These are phyloP conservation scores for Lolium rigidum DNA, from an alignment of 176 grass and related monocot genomes.

Conservation along the genomic window DNA sequence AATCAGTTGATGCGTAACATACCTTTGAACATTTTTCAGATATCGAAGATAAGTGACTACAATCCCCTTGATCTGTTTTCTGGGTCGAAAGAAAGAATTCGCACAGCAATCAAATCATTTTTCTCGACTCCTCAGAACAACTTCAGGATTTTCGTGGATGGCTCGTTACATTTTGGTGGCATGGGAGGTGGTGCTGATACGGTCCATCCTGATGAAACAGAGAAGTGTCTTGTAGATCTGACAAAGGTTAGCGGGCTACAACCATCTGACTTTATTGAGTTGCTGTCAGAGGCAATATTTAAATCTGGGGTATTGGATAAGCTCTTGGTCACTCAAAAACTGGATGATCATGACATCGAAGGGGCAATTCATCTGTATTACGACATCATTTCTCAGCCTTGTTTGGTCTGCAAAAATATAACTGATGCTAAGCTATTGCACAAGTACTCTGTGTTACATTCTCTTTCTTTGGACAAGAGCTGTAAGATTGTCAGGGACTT, in stretches of 20 bases:
- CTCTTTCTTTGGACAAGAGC: conserved; percentile 65
- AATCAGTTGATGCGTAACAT: conserved; percentile 40
- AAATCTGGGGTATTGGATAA: conserved; percentile 63
- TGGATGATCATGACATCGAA: conserved; percentile 92
- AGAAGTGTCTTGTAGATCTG: conserved; percentile 57
- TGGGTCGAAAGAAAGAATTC: conserved; percentile 83
- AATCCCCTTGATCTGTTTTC: conserved; percentile 94
- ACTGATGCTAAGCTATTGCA: conserved; percentile 55
- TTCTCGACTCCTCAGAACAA: conserved; percentile 85
- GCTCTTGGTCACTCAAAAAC: conserved; percentile 79
- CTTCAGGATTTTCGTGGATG: conserved; percentile 85
- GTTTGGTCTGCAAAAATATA: conserved; percentile 66
- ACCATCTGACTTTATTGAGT: conserved; percentile 62
- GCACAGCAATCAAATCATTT: conserved; percentile 67
- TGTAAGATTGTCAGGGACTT: conserved; percentile 78
- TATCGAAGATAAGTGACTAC: conserved; percentile 71
- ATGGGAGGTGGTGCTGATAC: conserved; percentile 69
- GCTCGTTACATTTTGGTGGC: conserved; percentile 74
- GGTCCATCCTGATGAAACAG: conserved; percentile 47
- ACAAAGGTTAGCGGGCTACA: conserved; percentile 59
- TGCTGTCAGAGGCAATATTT: conserved; percentile 68
- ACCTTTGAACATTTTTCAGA: conserved; percentile 65
- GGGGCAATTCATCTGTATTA: conserved; percentile 92
- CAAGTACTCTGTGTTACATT: conserved; percentile 69
- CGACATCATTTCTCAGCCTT: conserved; percentile 72